Conservation (phyloP, 257 asterid genomes). For the Scutellaria barbata region DNA sequence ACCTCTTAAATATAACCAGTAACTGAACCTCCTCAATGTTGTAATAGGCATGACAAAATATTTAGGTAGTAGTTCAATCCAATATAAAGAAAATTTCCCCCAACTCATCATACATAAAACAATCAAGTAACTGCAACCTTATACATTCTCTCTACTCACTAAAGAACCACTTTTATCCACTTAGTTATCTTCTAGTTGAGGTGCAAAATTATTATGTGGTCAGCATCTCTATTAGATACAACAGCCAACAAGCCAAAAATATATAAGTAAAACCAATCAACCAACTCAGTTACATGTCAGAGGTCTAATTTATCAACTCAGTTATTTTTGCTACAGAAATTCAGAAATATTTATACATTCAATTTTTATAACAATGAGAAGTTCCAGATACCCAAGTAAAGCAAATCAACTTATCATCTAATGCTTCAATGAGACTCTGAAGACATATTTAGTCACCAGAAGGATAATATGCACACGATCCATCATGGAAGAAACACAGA, state of each 20-base stretch:
- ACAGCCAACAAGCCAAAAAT: neutral
- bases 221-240: neutral
- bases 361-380: neutral
- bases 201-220: neutral
- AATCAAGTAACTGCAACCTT: too few species aligned
- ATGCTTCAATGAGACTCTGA: neutral
- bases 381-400: neutral
- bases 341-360: neutral
- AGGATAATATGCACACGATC: neutral
- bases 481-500: slow-evolving; percentile 1
- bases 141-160: too few species aligned
- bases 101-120: too few species aligned
- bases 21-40: too few species aligned
- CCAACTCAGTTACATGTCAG: neutral
- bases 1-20: too few species aligned
- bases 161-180: neutral
- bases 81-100: neutral
- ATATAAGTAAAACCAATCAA: neutral
- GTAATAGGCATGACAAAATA: too few species aligned
- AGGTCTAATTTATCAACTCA: neutral
- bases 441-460: neutral
- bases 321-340: neutral
- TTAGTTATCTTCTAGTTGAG: neutral
- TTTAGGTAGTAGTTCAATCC: neutral
- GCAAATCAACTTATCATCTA: neutral